Base-by-base conservation (phyloP, 768 basidiomycete species). In the Boletus reticuloceps region DNA sequence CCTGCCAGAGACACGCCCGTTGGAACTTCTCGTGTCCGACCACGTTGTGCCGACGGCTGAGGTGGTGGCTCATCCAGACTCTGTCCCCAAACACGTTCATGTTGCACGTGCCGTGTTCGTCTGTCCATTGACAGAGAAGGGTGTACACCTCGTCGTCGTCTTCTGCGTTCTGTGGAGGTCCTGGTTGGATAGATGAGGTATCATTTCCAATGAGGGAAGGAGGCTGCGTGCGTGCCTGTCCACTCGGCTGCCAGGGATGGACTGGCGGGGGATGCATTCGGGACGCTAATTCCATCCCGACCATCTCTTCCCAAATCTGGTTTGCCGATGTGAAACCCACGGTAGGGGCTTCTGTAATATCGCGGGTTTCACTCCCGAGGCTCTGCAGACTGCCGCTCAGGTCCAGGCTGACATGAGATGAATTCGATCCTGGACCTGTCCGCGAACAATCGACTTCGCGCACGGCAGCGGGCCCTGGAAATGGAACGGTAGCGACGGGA, bases 61-160 rank as follows among this genome's bases (percentile, higher is more conserved):
- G 58, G 43, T 70, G 67, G 10, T 58, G 48, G 48, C 58, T 63
- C 58, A 68, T 63, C 57, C 64, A 63, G 9, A 63, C 56, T n/a
- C 54, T 50, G 39, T 66, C 58, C 4, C 51, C 57, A 25, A 49
- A 27, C 17, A 66, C 45, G 31, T 44, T 19, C 61, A 63, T 68
- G 46, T 65, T 59, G 25, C 68, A 68, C 6, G 12, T 53, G 1
- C 63, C 61, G 16, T 37, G 46, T 37, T 63, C 44, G 41, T 66
- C 60, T 9, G 52, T 63, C 66, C 66, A 68, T 39, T 68, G 56
- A 10, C 66, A 70, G 20, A 47, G 32, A 17, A 49, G 43, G 9
- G 47, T 42, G 20, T 29, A 20, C 2, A 14, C 50, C 8, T 58
- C 60, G 6, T 65, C 53, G n/a, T 60, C 53, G 14, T 47, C 52